Conservation (phyloP, 2,329 filamentous ascomycete species). For the Ascochyta clinopodiicola region DNA sequence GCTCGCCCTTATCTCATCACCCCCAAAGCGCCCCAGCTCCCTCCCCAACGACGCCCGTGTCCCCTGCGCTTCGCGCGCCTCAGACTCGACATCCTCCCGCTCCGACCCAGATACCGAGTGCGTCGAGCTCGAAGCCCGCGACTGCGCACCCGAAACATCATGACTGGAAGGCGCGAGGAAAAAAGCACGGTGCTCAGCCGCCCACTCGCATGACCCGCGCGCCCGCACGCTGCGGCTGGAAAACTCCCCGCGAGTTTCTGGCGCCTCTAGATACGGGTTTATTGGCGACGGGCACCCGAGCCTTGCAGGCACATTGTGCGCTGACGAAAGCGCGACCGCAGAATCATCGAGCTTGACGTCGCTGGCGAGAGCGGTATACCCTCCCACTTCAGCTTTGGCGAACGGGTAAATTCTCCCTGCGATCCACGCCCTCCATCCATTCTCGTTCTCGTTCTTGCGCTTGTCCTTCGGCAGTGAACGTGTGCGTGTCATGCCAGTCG, state of each 20-base stretch:
- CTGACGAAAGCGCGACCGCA: not conserved
- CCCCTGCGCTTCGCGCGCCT: slow-evolving; percentile 5
- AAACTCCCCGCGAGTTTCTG: not conserved
- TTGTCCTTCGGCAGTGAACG: not conserved
- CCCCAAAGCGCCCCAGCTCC: not conserved
- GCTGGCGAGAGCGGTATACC: not conserved
- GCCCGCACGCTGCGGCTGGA: not conserved
- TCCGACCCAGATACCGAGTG: not conserved
- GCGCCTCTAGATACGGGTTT: slow-evolving; percentile 5
- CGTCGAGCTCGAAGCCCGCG: not conserved
- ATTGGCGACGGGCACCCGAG: not conserved
- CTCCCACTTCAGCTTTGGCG: not conserved
- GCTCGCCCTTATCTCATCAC: not conserved
- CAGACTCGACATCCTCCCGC: not conserved
- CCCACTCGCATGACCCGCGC: slow-evolving; percentile 6
- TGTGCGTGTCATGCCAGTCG: not conserved
- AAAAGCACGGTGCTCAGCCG: slow-evolving; percentile 1
- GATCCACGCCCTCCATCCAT: not conserved
- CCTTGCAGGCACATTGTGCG: not conserved
- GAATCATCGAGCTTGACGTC: too few species aligned
- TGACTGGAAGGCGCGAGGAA: not conserved
- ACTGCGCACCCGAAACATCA: not conserved
- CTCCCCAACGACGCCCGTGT: not conserved
- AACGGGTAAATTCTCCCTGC: not conserved
- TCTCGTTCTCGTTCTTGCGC: not conserved